Percentiles rank a stretch among this genome's conserved stretches.
Conservation (phyloP, 2,329 filamentous ascomycete genomes). For the Arthrobotrys musiformis region DNA sequence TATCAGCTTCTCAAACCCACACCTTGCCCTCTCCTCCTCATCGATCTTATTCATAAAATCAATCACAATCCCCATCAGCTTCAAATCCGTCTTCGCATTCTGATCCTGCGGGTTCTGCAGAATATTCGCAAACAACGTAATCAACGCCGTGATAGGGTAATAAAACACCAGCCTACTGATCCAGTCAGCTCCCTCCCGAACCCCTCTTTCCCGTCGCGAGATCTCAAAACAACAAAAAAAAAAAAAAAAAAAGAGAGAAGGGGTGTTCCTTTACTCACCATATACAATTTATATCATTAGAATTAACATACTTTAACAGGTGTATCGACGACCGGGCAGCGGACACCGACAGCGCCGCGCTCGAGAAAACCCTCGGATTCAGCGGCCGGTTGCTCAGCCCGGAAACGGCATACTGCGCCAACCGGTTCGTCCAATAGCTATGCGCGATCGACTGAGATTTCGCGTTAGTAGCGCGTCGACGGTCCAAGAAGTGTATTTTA, state of each 20-base stretch:
- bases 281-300: slow-evolving; percentile 92
- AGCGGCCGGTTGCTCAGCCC: slow-evolving; percentile 89
- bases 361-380: slow-evolving; percentile 94
- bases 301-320: slow-evolving; percentile 92
- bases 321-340: slow-evolving; percentile 93
- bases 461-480: slow-evolving; percentile 9
- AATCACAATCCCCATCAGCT: slow-evolving; percentile 91
- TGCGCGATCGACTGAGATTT: slow-evolving; percentile 79
- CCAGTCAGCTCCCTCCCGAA: slow-evolving; percentile 37
- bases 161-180: slow-evolving; percentile 81
- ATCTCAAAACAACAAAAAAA: neutral
- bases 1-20: slow-evolving; percentile 80
- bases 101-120: slow-evolving; percentile 93
- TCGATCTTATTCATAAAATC: slow-evolving; percentile 89
- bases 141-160: slow-evolving; percentile 92
- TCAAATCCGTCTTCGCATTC: slow-evolving; percentile 85
- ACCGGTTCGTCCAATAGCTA: slow-evolving; percentile 94
- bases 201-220: neutral
- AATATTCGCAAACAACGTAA: slow-evolving; percentile 96
- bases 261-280: slow-evolving; percentile 75
- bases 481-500: slow-evolving; percentile 1
- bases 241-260: neutral
- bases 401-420: slow-evolving; percentile 95
- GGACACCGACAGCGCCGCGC: slow-evolving; percentile 89
- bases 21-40: slow-evolving; percentile 76